Conservation (phyloP, 257 asterid genomes). For the Fraxinus anomala region DNA sequence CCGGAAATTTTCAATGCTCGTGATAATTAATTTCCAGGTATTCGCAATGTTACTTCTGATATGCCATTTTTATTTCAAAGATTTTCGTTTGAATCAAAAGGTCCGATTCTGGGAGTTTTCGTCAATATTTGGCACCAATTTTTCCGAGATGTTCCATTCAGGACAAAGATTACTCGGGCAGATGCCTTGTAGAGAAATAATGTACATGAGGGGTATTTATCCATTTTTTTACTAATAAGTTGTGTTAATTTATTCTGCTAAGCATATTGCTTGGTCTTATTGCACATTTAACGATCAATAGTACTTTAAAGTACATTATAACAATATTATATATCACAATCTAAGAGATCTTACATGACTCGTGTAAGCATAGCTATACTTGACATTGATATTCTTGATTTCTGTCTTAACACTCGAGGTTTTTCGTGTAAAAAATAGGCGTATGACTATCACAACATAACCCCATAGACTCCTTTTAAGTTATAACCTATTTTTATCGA, state of each 20-base stretch:
- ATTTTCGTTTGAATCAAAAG: constrained; percentile 21
- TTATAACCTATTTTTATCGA: no score
- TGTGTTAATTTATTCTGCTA: neutral
- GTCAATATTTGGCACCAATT: constrained; percentile 26
- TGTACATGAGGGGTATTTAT: constrained; percentile 17
- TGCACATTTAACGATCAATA: no score
- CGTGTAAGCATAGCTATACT: no score
- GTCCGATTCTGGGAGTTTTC: constrained; percentile 32
- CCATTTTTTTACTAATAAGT: constrained; percentile 31
- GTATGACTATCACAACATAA: no score
- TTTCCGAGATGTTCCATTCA: constrained; percentile 27
- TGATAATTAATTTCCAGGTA: constrained; percentile 23
- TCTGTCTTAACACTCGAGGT: no score
- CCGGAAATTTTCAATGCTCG: constrained; percentile 24
- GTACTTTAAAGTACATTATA: no score
- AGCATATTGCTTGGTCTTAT: neutral
- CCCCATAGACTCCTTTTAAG: no score
- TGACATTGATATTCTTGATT: no score
- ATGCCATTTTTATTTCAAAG: constrained; percentile 32
- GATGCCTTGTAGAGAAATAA: constrained; percentile 28
- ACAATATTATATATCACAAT: no score
- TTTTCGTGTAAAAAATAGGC: no score
- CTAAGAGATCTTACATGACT: no score
- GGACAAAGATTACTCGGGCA: constrained; percentile 20
- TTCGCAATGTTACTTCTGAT: constrained; percentile 17